Base-by-base conservation (phyloP, 768 basidiomycete genomes). In the Antrodiella citrinella region DNA sequence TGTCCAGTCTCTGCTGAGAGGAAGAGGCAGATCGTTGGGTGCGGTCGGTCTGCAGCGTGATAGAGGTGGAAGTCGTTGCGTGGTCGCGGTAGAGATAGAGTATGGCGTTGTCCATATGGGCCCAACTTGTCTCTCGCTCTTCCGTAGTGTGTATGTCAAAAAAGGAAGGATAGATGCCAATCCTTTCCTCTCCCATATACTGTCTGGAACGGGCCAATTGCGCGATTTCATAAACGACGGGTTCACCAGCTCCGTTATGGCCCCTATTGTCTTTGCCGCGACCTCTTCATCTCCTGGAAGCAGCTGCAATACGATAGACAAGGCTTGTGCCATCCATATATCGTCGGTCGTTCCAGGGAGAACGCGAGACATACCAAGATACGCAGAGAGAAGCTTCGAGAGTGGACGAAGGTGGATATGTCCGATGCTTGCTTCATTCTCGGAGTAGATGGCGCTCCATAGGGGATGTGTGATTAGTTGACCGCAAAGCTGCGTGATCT, bases 271-370 rank as follows among this genome's bases (percentile, higher is more conserved):
- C 20, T 61, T 62, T 20, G 69, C 55, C 0, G 77, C 83, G 26
- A 67, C 59, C 1, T 76, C 76, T 61, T 94, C 92, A 54, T 94
- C 86, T 11, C 91, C 91, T 0, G 85, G 86, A 11, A 81, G 68
- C 20, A 84, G 68, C 26, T 74, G 67, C 12, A 66, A 56, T 0
- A 87, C 56, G 43, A 86, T 73, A 0, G 76, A 67, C 26, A 84
- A 73, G 2, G 80, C 78, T 54, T 86, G 84, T 0, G 80, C 78
- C 35, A 84, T 67, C 86, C 86, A 88, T 18, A 82, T 60, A 48
- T 80, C 73, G 23, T 72, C 67, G 3, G 76, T 66, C n/a, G 74
- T 74, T 19, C 66, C 74, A 4, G 86, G 83, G 11, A 81, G 69
- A 11, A 70, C 63, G 22, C 73, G 70, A 2, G 81, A 86, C n/a